A percentile compares a stretch with the other conserved stretches of the same genome.
Conservation (phyloP, 78 protist species). For the Planoprotostelium fungivorum region DNA sequence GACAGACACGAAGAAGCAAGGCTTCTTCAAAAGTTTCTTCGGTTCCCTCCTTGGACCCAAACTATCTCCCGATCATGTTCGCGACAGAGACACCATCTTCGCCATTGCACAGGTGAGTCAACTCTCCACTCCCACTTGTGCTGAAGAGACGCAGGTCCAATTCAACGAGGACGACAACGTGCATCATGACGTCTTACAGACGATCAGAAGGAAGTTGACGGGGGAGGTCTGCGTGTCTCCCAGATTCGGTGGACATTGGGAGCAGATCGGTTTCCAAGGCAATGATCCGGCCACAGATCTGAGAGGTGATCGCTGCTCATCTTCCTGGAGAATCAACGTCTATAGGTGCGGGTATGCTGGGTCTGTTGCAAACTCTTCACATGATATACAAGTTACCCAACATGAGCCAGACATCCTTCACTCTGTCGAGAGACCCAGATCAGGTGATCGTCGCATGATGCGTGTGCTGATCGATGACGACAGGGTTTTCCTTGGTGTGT, state of each 20-base stretch:
- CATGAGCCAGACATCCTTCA: background rate
- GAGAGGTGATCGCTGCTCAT: constrained; percentile 11
- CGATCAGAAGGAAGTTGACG: background rate
- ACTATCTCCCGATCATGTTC: background rate
- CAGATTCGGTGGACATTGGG: constrained; percentile 21
- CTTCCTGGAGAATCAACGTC: background rate
- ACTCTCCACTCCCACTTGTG: background rate
- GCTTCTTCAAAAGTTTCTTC: background rate
- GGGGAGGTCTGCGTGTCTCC: background rate
- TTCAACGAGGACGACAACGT: background rate
- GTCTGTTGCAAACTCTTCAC: background rate
- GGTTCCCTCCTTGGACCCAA: background rate
- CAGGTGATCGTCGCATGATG: background rate
- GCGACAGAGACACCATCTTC: background rate
- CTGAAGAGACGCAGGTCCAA: background rate
- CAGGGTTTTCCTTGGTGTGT: background rate
- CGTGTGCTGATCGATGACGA: background rate
- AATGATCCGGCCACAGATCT: constrained; percentile 21
- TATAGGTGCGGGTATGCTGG: background rate
- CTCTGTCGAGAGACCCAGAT: background rate
- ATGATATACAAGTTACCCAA: background rate
- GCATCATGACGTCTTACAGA: background rate
- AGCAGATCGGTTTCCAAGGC: constrained; percentile 22
- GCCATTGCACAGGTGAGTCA: background rate
- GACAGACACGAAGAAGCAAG: background rate